Base-by-base conservation (phyloP, 2,329 filamentous ascomycete genomes). In the Scopulariopsis brevicaulis region DNA sequence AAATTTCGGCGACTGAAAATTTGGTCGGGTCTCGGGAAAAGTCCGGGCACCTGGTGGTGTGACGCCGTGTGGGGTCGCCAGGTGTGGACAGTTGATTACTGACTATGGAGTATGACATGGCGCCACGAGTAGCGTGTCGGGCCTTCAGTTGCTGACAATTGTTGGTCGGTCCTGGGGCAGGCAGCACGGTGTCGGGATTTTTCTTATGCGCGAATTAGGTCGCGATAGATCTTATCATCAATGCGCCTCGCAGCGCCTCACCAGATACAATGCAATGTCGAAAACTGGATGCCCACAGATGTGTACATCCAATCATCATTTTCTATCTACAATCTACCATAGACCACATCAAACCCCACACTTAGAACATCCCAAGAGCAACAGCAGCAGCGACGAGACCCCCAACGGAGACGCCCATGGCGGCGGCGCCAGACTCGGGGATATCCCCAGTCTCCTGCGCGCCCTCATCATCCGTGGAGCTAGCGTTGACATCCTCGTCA, bases 11-110 rank as follows among this genome's bases (percentile, higher is more conserved):
- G 20, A 18, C 18, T 20, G 55, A 56, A 56, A 56, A 50, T 56
- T 56, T 56, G 55, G 46, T 56, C 55, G 55, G 40, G 55, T n/a
- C 34, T 56, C 55, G 55, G 55, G 55, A 51, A 56, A 56, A 51
- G 20, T 51, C 40, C 24, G 20, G 25, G 50, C 20, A 14, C 18
- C 15, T 11, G 24, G 28, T 18, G 55, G 28, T 18, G 55, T 56
- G 55, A 43, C 43, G 55, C 40, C 15, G 48, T 48, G 46, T n/a
- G 54, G 25, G 14, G 14, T 4, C n/a, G 20, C 20, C 53, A 54
- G n/a, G 32, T 40, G 53, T 12, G 15, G 34, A 22, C 53, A 54
- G 37, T n/a, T 18, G 53, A 4, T 6, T 4, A 10, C 37, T n/a
- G 37, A n/a, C 28, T 32, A 8, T 32, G 28, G 28, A 8, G 28